Evolutionary conservation across 2,329 filamentous ascomycete genomes (phyloP).

Genomic region (Xylaria sp.): DNA sequence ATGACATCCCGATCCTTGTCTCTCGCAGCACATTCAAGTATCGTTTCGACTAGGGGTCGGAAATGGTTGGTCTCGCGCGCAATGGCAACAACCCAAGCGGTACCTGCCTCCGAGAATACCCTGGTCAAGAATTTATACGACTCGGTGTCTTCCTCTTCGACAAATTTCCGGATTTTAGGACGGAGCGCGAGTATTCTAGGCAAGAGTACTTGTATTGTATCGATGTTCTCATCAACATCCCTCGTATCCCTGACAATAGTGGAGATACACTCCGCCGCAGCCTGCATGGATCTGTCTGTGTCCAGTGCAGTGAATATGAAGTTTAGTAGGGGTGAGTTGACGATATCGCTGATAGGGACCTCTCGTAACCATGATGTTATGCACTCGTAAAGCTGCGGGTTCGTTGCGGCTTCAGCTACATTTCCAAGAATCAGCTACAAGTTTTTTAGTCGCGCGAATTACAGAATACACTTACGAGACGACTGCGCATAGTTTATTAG

Average conservation of each 20-base stretch:
- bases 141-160: conserved; percentile 84
- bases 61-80: conserved; percentile 85
- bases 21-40: conserved; percentile 89
- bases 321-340: conserved; percentile 85
- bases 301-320: conserved; percentile 82
- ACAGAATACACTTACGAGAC: conserved; percentile 70
- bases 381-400: conserved; percentile 92
- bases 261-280: conserved; percentile 91
- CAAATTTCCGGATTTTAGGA: conserved; percentile 78
- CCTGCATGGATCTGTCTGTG: conserved; percentile 80
- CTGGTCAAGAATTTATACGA: conserved; percentile 88
- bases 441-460: background rate
- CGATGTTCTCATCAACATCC: conserved; percentile 90
- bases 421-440: conserved; percentile 38
- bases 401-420: conserved; percentile 78
- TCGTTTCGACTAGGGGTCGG: conserved; percentile 83
- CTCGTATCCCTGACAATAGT: conserved; percentile 90
- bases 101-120: conserved; percentile 91
- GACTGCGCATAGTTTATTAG: conserved; percentile 92
- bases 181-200: conserved; percentile 80
- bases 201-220: conserved; percentile 83
- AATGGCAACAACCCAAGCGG: conserved; percentile 93
- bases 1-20: conserved; percentile 93
- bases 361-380: conserved; percentile 97
- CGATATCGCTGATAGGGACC: conserved; percentile 83